Evolutionary conservation across 2,329 filamentous ascomycete genomes (phyloP), one percentile per base, ranked within the genome.

Genomic region (Talaromyces sp.): DNA sequence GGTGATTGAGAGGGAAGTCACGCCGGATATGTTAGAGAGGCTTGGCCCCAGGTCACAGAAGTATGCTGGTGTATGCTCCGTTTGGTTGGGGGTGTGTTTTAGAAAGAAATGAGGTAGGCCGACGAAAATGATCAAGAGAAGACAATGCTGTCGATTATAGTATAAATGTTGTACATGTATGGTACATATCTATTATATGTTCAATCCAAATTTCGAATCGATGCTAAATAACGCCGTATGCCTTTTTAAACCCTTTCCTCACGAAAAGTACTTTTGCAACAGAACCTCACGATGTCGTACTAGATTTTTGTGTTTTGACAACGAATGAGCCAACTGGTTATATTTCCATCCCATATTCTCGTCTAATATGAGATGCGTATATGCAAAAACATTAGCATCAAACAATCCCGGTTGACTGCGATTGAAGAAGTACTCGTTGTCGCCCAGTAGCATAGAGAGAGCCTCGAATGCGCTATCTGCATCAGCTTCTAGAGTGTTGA

Each of bases 351-450:
- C 81, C 68, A 92, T 72, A 1, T 71, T 72, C 39, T 87, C 83
- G 66, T 90, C 87, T 60, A 96, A 78, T 61, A 98, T 81, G 60
- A 96, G 81, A 76, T 96, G 87, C 0, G 91, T 93, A 77, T 97
- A 99, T 3, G 92, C 89, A 79, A 97, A 98, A 2, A 98, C 86
- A 62, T 87, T 88, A 7, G 94, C 93, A 78, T 99, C 95, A 70
- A 98, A 94, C 27, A 94, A 73, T 0, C 88, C 87, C 0, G 94
- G 92, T 16, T 77, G 74, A 35, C 76, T 60, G 65, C 75, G 74
- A 4, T 80, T 83, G 72, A 89, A 90, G 75, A 90, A 91, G 82
- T 87, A 89, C 19, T 79, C 71, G 43, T 87, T 76, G 0, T 84
- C 76, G 1, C 83, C 87, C 10, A 92, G 79, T 9, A 90, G 72